Evolutionary conservation across 805 yeast genomes (phyloP).

Genomic region (Zygotorulaspora florentina): DNA sequence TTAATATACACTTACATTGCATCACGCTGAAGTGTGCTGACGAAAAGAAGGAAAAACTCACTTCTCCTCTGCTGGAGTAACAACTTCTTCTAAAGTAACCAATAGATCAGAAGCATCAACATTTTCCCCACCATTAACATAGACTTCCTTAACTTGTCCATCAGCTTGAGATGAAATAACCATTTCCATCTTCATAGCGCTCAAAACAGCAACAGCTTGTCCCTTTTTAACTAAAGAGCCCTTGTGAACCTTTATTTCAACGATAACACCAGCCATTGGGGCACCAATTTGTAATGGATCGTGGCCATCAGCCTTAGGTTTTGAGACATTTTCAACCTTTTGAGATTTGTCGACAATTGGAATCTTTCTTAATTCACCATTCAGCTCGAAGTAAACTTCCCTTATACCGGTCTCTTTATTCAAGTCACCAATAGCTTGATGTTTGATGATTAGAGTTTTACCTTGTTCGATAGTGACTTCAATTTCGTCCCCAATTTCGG

Average conservation of each 20-base stretch:
- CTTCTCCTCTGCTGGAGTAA: conserved; percentile 19
- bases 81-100: conserved; percentile 45
- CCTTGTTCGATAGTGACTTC: conserved; percentile 90
- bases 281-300: conserved; percentile 94
- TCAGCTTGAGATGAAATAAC: conserved; percentile 87
- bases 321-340: conserved; percentile 75
- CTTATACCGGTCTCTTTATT: conserved; percentile 81
- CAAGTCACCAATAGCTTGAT: conserved; percentile 89
- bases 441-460: conserved; percentile 84
- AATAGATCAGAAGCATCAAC: conserved; percentile 93
- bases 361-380: conserved; percentile 97
- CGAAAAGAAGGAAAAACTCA: background rate
- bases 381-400: conserved; percentile 95
- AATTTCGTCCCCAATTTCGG: conserved; percentile 83
- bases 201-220: conserved; percentile 85
- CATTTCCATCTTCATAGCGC: conserved; percentile 99
- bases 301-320: conserved; percentile 86
- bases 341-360: conserved; percentile 84
- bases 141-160: conserved; percentile 76
- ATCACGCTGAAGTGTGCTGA: background rate
- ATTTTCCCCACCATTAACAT: conserved; percentile 85
- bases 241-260: conserved; percentile 86
- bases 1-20: conserved; percentile 1
- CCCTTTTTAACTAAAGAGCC: conserved; percentile 94
- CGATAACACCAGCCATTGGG: conserved; percentile 98